Evolutionary conservation across 2,329 filamentous ascomycete genomes (phyloP), one percentile per base, ranked within the genome.

Genomic region (Aaosphaeria pasadenensis): DNA sequence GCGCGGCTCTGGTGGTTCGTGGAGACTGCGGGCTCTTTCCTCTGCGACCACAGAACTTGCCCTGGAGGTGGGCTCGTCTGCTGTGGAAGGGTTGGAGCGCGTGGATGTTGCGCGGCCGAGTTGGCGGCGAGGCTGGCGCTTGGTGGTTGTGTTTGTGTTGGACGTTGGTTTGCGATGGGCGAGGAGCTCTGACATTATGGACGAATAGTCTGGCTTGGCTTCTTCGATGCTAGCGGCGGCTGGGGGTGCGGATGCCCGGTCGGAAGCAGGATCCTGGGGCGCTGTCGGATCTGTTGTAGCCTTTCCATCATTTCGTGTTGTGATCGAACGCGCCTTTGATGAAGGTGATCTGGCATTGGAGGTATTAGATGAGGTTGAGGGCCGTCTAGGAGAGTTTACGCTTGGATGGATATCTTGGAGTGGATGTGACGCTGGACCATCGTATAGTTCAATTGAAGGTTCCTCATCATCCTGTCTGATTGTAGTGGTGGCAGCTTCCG

Each of bases 51-150:
- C 6, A 3, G 63, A 64, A 43, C 58, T 60, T 3, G 44, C 38
- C 36, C 51, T 42, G 5, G 51, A 56, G 5, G 42, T 11, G 5
- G 44, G 2, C 5, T 56, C 54, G n/a, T 62, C 62, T 5, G 58
- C 60, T 1, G 57, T 58, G 1, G 64, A 68, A 0, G 56, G 51
- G 13, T 63, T 62, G 1, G 64, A 67, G 29, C 63, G 56, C 2
- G 59, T 54, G 2, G 63, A 66, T 24, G 59, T 57, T n/a, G 63
- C 65, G 11, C 66, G 64, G 5, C 66, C 66, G 5, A 69, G 48
- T 29, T 64, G 62, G 3, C 61, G 54, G 6, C 59, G 54, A 32
- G 53, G 54, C 24, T 59, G 57, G 4, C 55, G 53, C 42, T 57
- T 61, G 1, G 59, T 58, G 13, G 53, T 54, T 9, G 52, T 33